phyloP scores from a whole-genome alignment of 495 filamentous ascomycete genomes.

The Physcia stellaris region DNA sequence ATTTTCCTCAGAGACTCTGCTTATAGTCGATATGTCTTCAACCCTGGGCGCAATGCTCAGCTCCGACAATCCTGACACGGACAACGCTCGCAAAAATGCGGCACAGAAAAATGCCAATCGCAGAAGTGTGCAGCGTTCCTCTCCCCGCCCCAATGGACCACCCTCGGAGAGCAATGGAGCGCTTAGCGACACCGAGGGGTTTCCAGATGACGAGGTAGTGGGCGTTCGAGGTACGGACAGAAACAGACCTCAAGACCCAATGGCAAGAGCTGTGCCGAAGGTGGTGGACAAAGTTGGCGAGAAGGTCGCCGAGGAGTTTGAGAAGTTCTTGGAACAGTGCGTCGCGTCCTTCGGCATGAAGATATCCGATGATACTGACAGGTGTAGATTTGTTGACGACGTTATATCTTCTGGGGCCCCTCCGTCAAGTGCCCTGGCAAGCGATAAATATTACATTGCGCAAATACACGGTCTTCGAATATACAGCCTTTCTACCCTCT shows the following conservation, averaged over 20 bases:
- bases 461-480: slow-evolving; percentile 83
- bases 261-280: slow-evolving; percentile 54
- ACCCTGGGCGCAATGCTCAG: slow-evolving; percentile 37
- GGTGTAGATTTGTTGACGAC: slow-evolving; percentile 69
- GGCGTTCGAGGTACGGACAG: slow-evolving; percentile 39
- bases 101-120: slow-evolving; percentile 12
- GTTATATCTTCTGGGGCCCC: slow-evolving; percentile 58
- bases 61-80: slow-evolving; percentile 34
- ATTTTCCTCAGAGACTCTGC: background rate
- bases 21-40: slow-evolving; percentile 31
- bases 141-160: slow-evolving; percentile 23
- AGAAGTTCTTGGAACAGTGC: slow-evolving; percentile 77
- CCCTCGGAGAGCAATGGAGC: slow-evolving; percentile 41
- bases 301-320: slow-evolving; percentile 72
- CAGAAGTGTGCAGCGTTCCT: slow-evolving; percentile 29
- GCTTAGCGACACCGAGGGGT: slow-evolving; percentile 37
- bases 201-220: slow-evolving; percentile 50
- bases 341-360: slow-evolving; percentile 1
- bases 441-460: slow-evolving; percentile 90
- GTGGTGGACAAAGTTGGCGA: slow-evolving; percentile 84
- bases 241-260: slow-evolving; percentile 43
- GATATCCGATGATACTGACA: slow-evolving; percentile 17
- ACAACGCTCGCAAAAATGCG: slow-evolving; percentile 15
- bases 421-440: slow-evolving; percentile 58
- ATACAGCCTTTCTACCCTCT: slow-evolving; percentile 85